phyloP scores from a whole-genome alignment of 805 yeast genomes.

The Vanderwaltozyma verrucispora region DNA sequence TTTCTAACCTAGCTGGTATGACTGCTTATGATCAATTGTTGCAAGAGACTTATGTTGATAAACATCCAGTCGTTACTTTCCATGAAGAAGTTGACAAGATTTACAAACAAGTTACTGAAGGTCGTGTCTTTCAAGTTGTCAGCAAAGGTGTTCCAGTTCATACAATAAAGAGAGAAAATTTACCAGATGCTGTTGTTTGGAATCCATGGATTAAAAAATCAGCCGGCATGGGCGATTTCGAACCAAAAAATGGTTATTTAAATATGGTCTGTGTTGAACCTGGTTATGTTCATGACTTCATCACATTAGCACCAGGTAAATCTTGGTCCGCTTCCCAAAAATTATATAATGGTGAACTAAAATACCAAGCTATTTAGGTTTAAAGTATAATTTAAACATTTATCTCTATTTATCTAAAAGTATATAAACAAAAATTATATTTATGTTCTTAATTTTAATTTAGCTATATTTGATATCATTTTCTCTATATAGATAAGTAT shows the following conservation, averaged over 20 bases:
- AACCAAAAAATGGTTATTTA: conserved; percentile 73
- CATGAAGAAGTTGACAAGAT: conserved; percentile 78
- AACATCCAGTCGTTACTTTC: conserved; percentile 64
- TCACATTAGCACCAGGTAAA: conserved; percentile 55
- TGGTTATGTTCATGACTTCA: conserved; percentile 70
- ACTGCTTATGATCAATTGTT: conserved; percentile 68
- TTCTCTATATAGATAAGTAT: no score
- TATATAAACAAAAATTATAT: no score
- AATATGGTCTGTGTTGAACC: conserved; percentile 94
- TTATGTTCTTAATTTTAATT: not conserved
- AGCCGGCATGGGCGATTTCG: conserved; percentile 77
- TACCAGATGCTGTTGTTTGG: conserved; percentile 81
- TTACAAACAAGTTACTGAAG: conserved; percentile 50
- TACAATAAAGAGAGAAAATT: conserved; percentile 52
- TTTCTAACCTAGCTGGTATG: conserved; percentile 69
- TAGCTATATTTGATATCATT: not conserved
- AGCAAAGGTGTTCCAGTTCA: conserved; percentile 62
- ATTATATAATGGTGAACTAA: conserved; percentile 45
- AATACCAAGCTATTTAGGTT: conserved; percentile 45
- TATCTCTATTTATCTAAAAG: no score
- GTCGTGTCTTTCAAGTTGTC: conserved; percentile 54
- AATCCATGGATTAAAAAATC: conserved; percentile 90
- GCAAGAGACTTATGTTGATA: conserved; percentile 51
- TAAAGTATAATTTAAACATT: no score
- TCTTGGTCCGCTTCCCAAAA: conserved; percentile 69